phyloP scores from a whole-genome alignment of 306 rosid species.

The Lupinus albus region DNA sequence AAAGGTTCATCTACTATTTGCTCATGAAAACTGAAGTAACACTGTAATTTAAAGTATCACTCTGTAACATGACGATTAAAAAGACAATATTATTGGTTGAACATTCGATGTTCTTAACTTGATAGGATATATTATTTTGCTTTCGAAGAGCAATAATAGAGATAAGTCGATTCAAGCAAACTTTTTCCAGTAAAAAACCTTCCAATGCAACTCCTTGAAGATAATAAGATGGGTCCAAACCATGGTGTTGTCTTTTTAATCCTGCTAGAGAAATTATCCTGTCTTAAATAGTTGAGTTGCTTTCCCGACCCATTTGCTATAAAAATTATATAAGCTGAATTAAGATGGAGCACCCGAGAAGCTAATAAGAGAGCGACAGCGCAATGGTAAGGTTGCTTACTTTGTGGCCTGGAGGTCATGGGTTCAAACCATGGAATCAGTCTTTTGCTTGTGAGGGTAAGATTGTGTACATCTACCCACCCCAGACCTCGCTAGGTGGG shows the following conservation, averaged over 20 bases:
- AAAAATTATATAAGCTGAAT: constrained; percentile 6
- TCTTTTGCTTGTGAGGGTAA: no score
- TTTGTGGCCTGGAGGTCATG: no score
- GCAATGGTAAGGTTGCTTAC: no score
- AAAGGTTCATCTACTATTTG: constrained; percentile 4
- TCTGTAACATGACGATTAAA: neutral
- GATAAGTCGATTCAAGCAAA: constrained; percentile 9
- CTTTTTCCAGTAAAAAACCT: constrained; percentile 6
- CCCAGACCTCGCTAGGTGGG: no score
- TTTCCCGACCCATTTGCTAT: neutral
- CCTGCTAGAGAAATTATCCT: neutral
- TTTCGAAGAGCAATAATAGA: constrained; percentile 12
- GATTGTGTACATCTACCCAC: no score
- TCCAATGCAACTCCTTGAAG: neutral
- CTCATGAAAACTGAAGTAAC: constrained; percentile 9
- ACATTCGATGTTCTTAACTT: constrained; percentile 11
- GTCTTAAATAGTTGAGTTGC: neutral
- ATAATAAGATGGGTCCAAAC: constrained; percentile 24
- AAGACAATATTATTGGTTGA: constrained; percentile 3
- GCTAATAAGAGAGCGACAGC: no score
- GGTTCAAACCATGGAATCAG: no score
- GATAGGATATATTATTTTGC: neutral
- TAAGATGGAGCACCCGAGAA: neutral
- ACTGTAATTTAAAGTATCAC: constrained; percentile 15
- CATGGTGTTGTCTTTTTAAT: neutral